Conservation (phyloP, 345 rosid species). For the Excoecaria cochinchinensis region DNA sequence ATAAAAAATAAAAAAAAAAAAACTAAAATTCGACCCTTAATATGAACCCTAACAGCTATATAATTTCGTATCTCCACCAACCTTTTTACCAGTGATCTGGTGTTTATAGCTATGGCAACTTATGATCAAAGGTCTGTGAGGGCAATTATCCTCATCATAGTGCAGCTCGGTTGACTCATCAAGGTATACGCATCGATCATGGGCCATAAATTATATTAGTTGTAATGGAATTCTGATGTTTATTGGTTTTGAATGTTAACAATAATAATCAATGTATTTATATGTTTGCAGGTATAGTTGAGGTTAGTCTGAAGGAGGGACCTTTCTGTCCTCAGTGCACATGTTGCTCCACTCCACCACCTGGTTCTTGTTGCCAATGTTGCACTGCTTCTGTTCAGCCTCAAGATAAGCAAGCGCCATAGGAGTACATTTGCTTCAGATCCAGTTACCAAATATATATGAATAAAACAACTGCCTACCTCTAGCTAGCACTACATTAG, state of each 20-base stretch:
- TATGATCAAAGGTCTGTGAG: slow-evolving; percentile 7
- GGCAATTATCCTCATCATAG: slow-evolving; percentile 22
- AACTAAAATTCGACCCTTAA: too few species aligned
- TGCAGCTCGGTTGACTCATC: slow-evolving; percentile 15
- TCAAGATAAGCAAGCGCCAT: not conserved
- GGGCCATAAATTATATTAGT: not conserved
- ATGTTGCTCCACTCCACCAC: slow-evolving; percentile 20
- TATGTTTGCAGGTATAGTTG: not conserved
- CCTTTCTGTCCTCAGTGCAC: slow-evolving; percentile 9
- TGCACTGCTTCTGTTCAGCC: slow-evolving; percentile 1
- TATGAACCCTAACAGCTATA: too few species aligned
- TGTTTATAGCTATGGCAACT: not conserved
- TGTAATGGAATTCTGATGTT: not conserved
- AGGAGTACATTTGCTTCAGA: too few species aligned
- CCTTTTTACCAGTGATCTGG: too few species aligned
- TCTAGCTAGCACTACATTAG: too few species aligned
- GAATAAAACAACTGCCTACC: too few species aligned
- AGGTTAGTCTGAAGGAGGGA: not conserved
- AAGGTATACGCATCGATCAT: slow-evolving; percentile 17
- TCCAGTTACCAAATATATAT: too few species aligned
- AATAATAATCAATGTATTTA: not conserved
- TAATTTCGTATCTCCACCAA: too few species aligned
- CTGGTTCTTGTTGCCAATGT: slow-evolving; percentile 18
- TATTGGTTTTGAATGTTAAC: too few species aligned
- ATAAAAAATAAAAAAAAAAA: too few species aligned